Evolutionary conservation across 2,329 filamentous ascomycete genomes (phyloP).

Genomic region (Trichophyton equinum): DNA sequence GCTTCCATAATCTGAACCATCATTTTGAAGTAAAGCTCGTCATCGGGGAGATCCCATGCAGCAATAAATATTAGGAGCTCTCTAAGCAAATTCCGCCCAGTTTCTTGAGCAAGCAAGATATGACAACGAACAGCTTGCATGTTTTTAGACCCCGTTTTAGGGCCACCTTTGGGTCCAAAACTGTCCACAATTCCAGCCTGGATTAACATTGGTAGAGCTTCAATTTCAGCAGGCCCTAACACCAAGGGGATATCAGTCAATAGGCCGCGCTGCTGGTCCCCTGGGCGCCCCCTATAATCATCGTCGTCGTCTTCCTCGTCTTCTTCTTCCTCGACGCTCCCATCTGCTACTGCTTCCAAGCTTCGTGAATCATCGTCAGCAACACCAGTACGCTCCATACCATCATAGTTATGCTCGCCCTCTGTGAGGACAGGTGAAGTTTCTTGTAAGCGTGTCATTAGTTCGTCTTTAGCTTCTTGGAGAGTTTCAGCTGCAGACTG

Average conservation of each 20-base stretch:
- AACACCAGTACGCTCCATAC: slow-evolving; percentile 28
- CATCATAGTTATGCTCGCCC: slow-evolving; percentile 31
- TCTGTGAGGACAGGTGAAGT: slow-evolving; percentile 30
- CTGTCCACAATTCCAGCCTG: slow-evolving; percentile 88
- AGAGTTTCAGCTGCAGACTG: slow-evolving; percentile 38
- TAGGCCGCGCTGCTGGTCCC: slow-evolving; percentile 55
- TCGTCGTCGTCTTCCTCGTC: slow-evolving; percentile 43
- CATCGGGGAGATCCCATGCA: slow-evolving; percentile 89
- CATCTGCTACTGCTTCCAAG: slow-evolving; percentile 32
- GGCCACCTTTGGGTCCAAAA: slow-evolving; percentile 54
- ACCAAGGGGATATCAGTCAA: slow-evolving; percentile 92
- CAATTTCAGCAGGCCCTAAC: slow-evolving; percentile 85
- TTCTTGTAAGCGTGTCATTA: slow-evolving; percentile 39
- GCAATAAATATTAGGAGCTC: slow-evolving; percentile 93
- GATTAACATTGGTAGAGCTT: slow-evolving; percentile 92
- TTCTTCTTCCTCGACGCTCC: slow-evolving; percentile 35
- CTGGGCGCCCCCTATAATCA: slow-evolving; percentile 39
- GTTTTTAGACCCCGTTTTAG: slow-evolving; percentile 51
- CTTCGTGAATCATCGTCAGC: slow-evolving; percentile 33
- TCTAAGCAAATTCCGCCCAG: slow-evolving; percentile 74
- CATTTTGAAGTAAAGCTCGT: slow-evolving; percentile 90
- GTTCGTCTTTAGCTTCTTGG: slow-evolving; percentile 40
- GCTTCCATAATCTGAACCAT: slow-evolving; percentile 93
- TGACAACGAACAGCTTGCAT: slow-evolving; percentile 84
- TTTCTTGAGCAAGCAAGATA: slow-evolving; percentile 78